Percentiles rank a stretch among this genome's conserved stretches.
Conservation (phyloP, 73 alveolate genomes). For the Symbiodinium pilosum region DNA sequence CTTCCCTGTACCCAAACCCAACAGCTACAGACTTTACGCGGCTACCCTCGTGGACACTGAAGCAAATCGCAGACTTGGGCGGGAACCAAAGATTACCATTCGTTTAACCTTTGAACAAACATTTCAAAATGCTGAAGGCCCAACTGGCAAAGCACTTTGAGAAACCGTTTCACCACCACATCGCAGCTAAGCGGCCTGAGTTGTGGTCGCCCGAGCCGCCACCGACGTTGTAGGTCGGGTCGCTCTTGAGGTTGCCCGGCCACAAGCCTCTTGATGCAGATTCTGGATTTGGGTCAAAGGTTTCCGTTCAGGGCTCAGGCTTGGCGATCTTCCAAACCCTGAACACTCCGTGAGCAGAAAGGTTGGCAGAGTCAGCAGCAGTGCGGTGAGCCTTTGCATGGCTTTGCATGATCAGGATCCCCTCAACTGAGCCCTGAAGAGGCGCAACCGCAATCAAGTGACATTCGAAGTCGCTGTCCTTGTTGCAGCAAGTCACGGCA, state of each 20-base stretch:
- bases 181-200: constrained; percentile 30
- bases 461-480: neutral
- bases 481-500: neutral
- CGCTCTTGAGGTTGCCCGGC: constrained; percentile 41
- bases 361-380: too few species aligned
- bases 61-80: too few species aligned
- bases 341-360: too few species aligned
- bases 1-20: too few species aligned
- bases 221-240: constrained; percentile 36
- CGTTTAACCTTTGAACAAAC: too few species aligned
- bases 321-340: neutral
- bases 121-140: too few species aligned
- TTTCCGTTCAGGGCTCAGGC: neutral
- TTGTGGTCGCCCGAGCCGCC: constrained; percentile 78
- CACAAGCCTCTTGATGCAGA: constrained; percentile 18
- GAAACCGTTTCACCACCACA: neutral
- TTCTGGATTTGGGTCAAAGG: neutral
- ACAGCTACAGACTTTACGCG: too few species aligned
- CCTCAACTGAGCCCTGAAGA: neutral
- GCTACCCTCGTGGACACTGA: too few species aligned
- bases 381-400: too few species aligned
- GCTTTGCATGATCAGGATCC: too few species aligned
- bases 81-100: too few species aligned
- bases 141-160: too few species aligned
- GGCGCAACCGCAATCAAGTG: neutral